These are phyloP conservation scores for Candida tetrigidarum DNA, from an alignment of 1,139 yeast genomes.

Conservation along the genomic window DNA sequence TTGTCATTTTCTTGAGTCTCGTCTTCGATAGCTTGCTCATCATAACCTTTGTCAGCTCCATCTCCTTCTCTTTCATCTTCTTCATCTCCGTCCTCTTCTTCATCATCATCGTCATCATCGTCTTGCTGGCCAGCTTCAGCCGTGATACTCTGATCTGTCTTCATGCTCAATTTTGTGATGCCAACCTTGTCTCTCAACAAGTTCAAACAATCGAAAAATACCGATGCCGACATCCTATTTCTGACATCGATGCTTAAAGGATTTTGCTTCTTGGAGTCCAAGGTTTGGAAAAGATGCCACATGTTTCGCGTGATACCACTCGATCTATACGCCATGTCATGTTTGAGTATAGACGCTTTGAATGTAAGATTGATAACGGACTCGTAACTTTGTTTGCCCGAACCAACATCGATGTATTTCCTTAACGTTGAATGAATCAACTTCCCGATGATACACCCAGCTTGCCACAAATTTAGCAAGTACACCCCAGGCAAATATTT, in stretches of 20 bases:
- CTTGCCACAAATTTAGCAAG: constrained; percentile 86
- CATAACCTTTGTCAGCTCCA: constrained; percentile 24
- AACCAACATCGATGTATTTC: constrained; percentile 64
- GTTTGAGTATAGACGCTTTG: constrained; percentile 83
- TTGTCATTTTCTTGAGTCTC: constrained; percentile 28
- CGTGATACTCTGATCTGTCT: constrained; percentile 29
- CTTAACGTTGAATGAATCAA: constrained; percentile 76
- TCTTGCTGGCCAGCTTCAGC: constrained; percentile 13
- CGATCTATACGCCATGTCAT: constrained; percentile 91
- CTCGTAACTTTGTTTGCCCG: constrained; percentile 75
- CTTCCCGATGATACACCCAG: constrained; percentile 82
- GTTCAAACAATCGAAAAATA: constrained; percentile 89
- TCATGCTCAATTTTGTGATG: constrained; percentile 62
- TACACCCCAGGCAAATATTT: constrained; percentile 84
- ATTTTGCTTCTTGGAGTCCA: constrained; percentile 48
- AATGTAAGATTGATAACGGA: constrained; percentile 72
- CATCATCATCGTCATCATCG: constrained; percentile 22
- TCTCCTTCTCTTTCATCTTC: constrained; percentile 25
- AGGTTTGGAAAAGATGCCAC: constrained; percentile 81
- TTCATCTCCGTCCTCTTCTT: constrained; percentile 23
- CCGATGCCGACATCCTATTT: constrained; percentile 89
- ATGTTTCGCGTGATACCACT: constrained; percentile 93
- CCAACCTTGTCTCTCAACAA: constrained; percentile 86
- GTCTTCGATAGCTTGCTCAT: constrained; percentile 27
- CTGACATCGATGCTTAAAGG: constrained; percentile 59